Evolutionary conservation across 1,139 yeast genomes (phyloP).

Genomic region (Zygoascus sp.): DNA sequence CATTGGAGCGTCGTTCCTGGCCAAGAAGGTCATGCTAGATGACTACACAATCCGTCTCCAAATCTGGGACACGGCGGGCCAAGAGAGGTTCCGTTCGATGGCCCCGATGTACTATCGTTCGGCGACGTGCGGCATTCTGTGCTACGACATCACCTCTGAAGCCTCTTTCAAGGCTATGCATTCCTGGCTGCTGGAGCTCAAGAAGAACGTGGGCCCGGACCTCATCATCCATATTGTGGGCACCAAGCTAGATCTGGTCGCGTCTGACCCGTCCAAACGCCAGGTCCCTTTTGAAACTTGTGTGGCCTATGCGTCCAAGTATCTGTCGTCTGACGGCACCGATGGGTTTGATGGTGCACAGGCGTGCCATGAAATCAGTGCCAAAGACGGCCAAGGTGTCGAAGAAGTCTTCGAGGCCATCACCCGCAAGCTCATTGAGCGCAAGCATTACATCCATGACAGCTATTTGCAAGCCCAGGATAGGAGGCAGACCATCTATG

Average conservation of each 20-base stretch:
- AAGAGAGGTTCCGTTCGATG: conserved; percentile 84
- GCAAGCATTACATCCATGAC: conserved; percentile 24
- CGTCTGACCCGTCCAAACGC: conserved; percentile 34
- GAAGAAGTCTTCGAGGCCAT: conserved; percentile 36
- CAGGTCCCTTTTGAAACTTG: conserved; percentile 38
- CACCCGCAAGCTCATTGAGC: conserved; percentile 32
- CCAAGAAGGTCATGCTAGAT: conserved; percentile 84
- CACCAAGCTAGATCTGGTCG: conserved; percentile 68
- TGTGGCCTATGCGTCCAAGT: conserved; percentile 34
- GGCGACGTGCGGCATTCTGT: conserved; percentile 90
- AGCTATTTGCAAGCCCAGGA: conserved; percentile 25
- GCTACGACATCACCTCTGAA: conserved; percentile 89
- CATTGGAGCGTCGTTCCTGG: conserved; percentile 89
- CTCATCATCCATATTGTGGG: conserved; percentile 86
- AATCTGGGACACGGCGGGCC: conserved; percentile 96
- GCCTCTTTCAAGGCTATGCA: conserved; percentile 90
- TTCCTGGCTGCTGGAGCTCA: conserved; percentile 81
- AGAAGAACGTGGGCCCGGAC: conserved; percentile 77
- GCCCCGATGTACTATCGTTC: conserved; percentile 95
- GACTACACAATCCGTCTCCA: conserved; percentile 82
- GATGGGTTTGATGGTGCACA: conserved; percentile 29
- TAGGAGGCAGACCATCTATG: conserved; percentile 30
- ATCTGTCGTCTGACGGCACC: conserved; percentile 27
- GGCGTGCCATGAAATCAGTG: conserved; percentile 37
- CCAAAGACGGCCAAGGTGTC: conserved; percentile 38